These are phyloP conservation scores for Trapa incisa DNA, from an alignment of 345 rosid genomes.

Conservation along the genomic window DNA sequence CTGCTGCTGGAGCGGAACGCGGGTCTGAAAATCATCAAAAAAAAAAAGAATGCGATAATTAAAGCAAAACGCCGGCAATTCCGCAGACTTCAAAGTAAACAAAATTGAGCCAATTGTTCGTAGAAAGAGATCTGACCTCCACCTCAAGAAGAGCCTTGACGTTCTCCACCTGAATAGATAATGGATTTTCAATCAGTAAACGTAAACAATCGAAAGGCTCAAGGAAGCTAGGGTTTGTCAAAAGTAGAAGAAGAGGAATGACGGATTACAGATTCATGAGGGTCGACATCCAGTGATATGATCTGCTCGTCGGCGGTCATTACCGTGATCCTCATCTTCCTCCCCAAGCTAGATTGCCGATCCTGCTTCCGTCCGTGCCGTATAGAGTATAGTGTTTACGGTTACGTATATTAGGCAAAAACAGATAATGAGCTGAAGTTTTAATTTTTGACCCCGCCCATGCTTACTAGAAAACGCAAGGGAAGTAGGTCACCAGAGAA, in stretches of 20 bases:
- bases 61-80: background rate
- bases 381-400: too few relatives aligned
- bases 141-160: constrained; percentile 94
- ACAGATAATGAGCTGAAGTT: too few relatives aligned
- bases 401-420: too few relatives aligned
- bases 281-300: constrained; percentile 68
- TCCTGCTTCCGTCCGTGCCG: background rate
- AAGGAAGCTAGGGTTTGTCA: constrained; percentile 15
- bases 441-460: too few relatives aligned
- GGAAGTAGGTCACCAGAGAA: too few relatives aligned
- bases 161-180: constrained; percentile 56
- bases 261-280: constrained; percentile 51
- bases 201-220: background rate
- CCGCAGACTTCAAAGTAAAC: background rate
- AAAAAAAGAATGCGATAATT: background rate
- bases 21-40: constrained; percentile 39
- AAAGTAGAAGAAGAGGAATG: constrained; percentile 7
- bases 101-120: background rate
- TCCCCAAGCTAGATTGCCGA: too few relatives aligned
- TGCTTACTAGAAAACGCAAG: too few relatives aligned
- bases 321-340: constrained; percentile 70
- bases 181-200: background rate
- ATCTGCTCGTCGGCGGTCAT: constrained; percentile 88
- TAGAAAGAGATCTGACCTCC: constrained; percentile 41
- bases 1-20: constrained; percentile 71